These are phyloP conservation scores for Globisporangium okanoganense DNA, from an alignment of 352 stramenopile species.

Conservation along the genomic window DNA sequence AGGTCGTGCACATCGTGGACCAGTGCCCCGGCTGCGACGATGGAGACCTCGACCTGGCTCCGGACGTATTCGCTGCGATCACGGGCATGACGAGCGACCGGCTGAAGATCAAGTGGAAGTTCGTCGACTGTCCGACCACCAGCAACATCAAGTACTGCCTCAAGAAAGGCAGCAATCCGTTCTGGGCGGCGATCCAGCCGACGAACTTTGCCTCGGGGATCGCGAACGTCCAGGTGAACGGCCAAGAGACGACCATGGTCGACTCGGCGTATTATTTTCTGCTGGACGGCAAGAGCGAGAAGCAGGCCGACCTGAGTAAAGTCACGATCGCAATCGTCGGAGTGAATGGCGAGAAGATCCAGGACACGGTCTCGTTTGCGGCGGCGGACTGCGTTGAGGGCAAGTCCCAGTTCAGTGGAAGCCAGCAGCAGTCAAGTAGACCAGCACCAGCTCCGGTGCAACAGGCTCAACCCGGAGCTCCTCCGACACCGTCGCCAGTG, in stretches of 20 bases:
- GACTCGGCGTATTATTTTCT: conserved; percentile 68
- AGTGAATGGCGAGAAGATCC: conserved; percentile 47
- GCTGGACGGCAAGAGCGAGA: conserved; percentile 37
- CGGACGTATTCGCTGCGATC: conserved; percentile 33
- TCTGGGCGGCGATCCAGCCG: conserved; percentile 63
- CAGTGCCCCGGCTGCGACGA: conserved; percentile 49
- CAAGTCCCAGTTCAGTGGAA: conserved; percentile 33
- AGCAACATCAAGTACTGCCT: conserved; percentile 43
- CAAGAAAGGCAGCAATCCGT: conserved; percentile 54
- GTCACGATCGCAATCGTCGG: conserved; percentile 41
- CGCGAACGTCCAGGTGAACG: conserved; percentile 50
- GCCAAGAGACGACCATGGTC: conserved; percentile 48
- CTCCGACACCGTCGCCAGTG: not conserved
- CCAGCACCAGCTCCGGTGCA: not conserved
- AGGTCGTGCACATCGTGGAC: conserved; percentile 67
- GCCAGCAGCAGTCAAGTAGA: not conserved
- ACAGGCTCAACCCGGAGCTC: not conserved
- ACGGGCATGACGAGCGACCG: conserved; percentile 37
- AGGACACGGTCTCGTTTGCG: conserved; percentile 53
- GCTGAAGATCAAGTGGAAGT: conserved; percentile 39
- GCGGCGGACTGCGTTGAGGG: conserved; percentile 42
- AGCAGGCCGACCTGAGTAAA: conserved; percentile 32
- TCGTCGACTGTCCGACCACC: conserved; percentile 35
- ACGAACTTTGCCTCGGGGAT: conserved; percentile 52
- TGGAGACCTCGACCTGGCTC: conserved; percentile 56